phyloP scores from a whole-genome alignment of 148 eudicot genomes.

The Selenicereus undatus region DNA sequence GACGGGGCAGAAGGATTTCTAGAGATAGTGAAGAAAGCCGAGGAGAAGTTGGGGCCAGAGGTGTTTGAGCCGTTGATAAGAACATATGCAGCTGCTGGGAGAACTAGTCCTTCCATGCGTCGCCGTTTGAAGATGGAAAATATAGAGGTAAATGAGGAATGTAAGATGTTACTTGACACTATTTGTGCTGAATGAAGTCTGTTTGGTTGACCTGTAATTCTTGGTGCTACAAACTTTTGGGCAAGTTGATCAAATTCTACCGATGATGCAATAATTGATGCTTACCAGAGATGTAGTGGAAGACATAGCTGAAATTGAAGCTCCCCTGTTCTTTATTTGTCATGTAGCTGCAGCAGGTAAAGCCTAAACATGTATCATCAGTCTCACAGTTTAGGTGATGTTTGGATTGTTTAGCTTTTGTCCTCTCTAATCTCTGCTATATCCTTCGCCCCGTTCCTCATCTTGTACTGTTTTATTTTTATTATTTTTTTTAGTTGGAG shows the following conservation, averaged over 20 bases:
- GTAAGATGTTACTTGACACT: constrained; percentile 58
- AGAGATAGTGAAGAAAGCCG: constrained; percentile 51
- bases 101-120: constrained; percentile 53
- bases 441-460: too few species aligned
- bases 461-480: too few species aligned
- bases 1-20: constrained; percentile 72
- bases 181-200: constrained; percentile 40
- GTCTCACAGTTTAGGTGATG: background rate
- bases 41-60: constrained; percentile 43
- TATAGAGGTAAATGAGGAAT: constrained; percentile 66
- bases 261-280: constrained; percentile 9
- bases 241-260: constrained; percentile 5
- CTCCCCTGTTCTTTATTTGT: background rate
- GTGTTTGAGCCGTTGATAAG: constrained; percentile 61
- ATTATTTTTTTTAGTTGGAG: too few species aligned
- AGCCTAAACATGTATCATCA: background rate
- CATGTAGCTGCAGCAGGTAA: background rate
- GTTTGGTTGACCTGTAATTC: background rate
- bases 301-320: background rate
- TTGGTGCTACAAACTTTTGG: constrained; percentile 1
- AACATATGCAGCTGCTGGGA: constrained; percentile 71
- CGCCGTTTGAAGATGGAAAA: constrained; percentile 89
- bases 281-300: background rate
- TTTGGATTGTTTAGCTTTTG: background rate
- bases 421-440: background rate